These are phyloP conservation scores for Pulveroboletus sp. DNA, from an alignment of 768 basidiomycete species.

Conservation along the genomic window DNA sequence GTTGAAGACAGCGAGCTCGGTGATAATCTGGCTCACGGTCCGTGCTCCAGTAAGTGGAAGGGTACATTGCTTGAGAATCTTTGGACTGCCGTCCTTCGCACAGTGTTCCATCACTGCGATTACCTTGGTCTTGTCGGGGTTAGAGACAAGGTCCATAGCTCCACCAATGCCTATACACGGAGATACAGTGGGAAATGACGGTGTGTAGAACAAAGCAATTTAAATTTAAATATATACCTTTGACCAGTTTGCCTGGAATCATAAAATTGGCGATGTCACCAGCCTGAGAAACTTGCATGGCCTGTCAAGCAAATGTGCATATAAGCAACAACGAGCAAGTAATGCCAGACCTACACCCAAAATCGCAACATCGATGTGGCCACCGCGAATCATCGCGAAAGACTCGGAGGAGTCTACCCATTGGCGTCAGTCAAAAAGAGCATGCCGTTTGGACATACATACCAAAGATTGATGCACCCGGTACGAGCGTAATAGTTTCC, in stretches of 20 bases:
- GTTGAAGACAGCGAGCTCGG: conserved; percentile 88
- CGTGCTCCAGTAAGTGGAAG: conserved; percentile 89
- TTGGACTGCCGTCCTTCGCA: conserved; percentile 86
- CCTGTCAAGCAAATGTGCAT: conserved; percentile 40
- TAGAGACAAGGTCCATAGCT: conserved; percentile 95
- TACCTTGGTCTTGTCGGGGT: conserved; percentile 92
- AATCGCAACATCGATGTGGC: conserved; percentile 91
- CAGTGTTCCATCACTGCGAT: conserved; percentile 90
- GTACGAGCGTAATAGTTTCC: conserved; percentile 89
- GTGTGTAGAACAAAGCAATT: background rate
- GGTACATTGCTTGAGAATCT: conserved; percentile 77
- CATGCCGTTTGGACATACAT: conserved; percentile 20
- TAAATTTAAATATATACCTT: conserved; percentile 44
- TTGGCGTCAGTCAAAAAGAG: background rate
- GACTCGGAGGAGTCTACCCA: conserved; percentile 78
- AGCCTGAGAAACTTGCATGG: conserved; percentile 91
- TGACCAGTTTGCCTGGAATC: conserved; percentile 93
- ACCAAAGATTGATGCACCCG: conserved; percentile 92
- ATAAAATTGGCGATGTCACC: conserved; percentile 98
- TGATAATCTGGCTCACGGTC: conserved; percentile 88
- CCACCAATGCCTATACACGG: conserved; percentile 78
- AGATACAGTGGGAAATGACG: conserved; percentile 6
- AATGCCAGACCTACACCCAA: conserved; percentile 61
- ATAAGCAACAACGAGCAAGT: conserved; percentile 1
- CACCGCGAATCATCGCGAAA: conserved; percentile 97